Base-by-base conservation (phyloP, 345 rosid species). In the Balakata baccata region DNA sequence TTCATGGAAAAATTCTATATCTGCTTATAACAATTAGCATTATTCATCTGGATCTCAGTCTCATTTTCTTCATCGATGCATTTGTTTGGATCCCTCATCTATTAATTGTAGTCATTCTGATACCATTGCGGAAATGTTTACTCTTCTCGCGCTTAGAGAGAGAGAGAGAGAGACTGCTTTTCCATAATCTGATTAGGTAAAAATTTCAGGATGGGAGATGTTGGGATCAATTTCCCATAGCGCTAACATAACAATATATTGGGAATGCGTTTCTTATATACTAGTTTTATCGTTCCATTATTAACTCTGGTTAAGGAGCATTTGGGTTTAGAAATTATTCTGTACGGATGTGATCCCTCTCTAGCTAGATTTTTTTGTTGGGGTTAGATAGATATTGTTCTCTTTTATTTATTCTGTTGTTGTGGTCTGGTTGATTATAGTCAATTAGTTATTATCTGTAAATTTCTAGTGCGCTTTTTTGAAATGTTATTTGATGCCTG, bases 401-500 rank as follows among this genome's bases (percentile, higher is more conserved):
- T 11, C 12, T 22, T 29, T 71, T 12, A 16, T 29, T 71, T 12
- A 16, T 45, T 7, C 6, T 25, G 66, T 56, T 49, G 0, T 61
- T 2, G 5, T 49, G 18, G 4, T 59, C 22, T 12, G 18, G 41
- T 34, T 63, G 59, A 18, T 39, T 22, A 9, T 43, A 3, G 17
- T 22, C 4, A 64, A 29, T n/a, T n/a, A 11, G 6, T 7, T 20
- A 43, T 7, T 20, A 43, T 43, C 0, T 23, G 38, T 18, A 17
- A 62, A 29, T 60, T 17, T 22, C 0, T 25, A 16, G 12, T 60
- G 66, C 5, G 2, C 46, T 25, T 29, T 67, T 16, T 14, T 69
- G 51, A 69, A 63, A 29, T 17, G 39, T 54, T 58, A 45, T 41
- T 11, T 61, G 74, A 75, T 80, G 86, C 82, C 78, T 72, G 71